Percentiles rank a stretch among this genome's conserved stretches.
Conservation (phyloP, 2,329 filamentous ascomycete species). For the Microsporum audouinii region DNA sequence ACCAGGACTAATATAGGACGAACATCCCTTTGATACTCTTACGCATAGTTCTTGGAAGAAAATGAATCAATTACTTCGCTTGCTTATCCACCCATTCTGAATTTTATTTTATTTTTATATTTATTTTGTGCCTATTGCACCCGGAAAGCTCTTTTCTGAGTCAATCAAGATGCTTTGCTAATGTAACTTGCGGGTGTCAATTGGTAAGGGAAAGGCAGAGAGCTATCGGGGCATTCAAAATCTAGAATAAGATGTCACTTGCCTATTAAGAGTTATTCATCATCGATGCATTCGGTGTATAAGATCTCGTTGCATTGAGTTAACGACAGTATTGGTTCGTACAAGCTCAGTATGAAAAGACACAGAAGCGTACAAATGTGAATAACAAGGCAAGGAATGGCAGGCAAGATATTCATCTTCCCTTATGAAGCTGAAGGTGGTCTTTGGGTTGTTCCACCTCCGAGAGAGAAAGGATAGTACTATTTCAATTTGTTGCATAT, state of each 20-base stretch:
- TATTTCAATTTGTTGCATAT: background rate
- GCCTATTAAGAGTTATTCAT: too few relatives aligned
- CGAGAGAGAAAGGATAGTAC: background rate
- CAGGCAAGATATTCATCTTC: background rate
- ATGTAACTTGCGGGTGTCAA: too few relatives aligned
- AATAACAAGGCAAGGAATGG: background rate
- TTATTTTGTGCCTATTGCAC: background rate
- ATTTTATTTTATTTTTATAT: background rate
- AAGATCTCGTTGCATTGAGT: background rate
- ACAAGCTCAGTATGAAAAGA: background rate
- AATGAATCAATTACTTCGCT: background rate
- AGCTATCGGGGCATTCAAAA: too few relatives aligned
- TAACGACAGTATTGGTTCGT: background rate
- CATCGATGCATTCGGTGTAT: background rate
- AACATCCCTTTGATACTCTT: constrained; percentile 22
- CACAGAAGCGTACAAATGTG: background rate
- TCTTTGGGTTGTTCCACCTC: background rate
- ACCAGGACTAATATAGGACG: constrained; percentile 38
- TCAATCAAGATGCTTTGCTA: too few relatives aligned
- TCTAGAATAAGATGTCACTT: too few relatives aligned
- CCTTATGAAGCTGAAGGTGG: background rate
- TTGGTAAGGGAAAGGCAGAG: too few relatives aligned
- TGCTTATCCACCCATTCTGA: background rate
- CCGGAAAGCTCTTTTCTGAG: too few relatives aligned
- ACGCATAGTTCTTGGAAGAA: background rate